Evolutionary conservation across 2,329 filamentous ascomycete species (phyloP).

Genomic region (Scopulariopsis brevicaulis): DNA sequence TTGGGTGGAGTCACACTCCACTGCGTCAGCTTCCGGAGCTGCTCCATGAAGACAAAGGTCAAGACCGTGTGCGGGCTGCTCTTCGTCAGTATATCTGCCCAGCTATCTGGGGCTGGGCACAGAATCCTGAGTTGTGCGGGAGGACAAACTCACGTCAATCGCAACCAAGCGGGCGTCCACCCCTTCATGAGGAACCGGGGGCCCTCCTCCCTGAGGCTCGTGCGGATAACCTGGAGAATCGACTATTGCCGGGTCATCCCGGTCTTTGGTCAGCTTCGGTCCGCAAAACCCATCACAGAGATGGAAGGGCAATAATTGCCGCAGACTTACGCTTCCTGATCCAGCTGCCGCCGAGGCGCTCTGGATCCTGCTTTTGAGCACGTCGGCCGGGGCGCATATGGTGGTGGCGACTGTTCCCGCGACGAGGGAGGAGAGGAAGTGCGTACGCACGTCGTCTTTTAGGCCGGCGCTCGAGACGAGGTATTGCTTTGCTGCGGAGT

Average conservation of each 20-base stretch:
- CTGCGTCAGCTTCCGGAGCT: constrained; percentile 22
- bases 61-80: constrained; percentile 29
- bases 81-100: constrained; percentile 2
- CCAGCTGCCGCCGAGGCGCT: constrained; percentile 11
- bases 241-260: constrained; percentile 11
- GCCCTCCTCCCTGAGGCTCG: constrained; percentile 24
- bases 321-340: background rate
- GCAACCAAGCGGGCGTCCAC: constrained; percentile 31
- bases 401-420: constrained; percentile 34
- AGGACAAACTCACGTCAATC: constrained; percentile 22
- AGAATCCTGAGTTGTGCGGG: rapidly evolving
- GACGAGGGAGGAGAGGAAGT: constrained; percentile 24
- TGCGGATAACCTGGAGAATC: constrained; percentile 19
- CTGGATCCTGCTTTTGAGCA: constrained; percentile 30
- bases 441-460: constrained; percentile 26
- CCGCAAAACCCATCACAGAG: background rate
- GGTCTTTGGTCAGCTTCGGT: background rate
- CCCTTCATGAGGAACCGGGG: constrained; percentile 31
- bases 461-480: constrained; percentile 15
- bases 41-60: constrained; percentile 33
- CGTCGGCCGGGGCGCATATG: constrained; percentile 30
- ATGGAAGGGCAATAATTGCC: background rate
- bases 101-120: background rate
- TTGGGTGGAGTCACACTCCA: background rate
- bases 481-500: constrained; percentile 21